Conservation (phyloP, 768 basidiomycete species). For the Lactarius sanguifluus region DNA sequence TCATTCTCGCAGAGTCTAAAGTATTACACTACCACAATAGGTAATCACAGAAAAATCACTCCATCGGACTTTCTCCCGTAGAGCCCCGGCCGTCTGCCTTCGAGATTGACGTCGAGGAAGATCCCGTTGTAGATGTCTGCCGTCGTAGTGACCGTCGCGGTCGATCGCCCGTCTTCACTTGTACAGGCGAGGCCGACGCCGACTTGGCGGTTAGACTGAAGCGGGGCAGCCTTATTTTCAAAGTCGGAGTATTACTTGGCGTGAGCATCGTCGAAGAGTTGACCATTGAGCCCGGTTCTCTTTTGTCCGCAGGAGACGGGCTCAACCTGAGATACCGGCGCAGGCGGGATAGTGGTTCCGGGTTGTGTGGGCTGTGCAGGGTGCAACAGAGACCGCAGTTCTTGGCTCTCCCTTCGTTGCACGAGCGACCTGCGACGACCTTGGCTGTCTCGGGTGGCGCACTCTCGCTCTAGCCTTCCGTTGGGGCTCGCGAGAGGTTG, state of each 20-base stretch:
- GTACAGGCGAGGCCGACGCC: conserved; percentile 20
- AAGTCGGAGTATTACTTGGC: conserved; percentile 13
- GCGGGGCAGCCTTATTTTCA: conserved; percentile 28
- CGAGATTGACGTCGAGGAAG: conserved; percentile 26
- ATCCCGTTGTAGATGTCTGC: conserved; percentile 25
- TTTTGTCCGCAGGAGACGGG: conserved; percentile 11
- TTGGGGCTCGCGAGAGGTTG: conserved; percentile 19
- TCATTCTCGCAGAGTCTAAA: conserved; percentile 12
- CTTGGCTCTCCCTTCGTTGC: conserved; percentile 13
- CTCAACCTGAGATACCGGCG: conserved; percentile 3
- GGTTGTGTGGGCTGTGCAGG: not conserved
- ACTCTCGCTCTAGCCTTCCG: conserved; percentile 15
- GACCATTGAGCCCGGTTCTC: conserved; percentile 2
- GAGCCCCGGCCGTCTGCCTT: conserved; percentile 23
- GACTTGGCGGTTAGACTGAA: conserved; percentile 21
- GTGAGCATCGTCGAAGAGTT: conserved; percentile 12
- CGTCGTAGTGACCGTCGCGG: conserved; percentile 26
- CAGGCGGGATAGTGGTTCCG: not conserved
- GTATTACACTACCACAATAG: not conserved
- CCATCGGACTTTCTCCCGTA: conserved; percentile 20
- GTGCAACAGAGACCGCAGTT: not conserved
- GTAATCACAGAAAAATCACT: conserved; percentile 14
- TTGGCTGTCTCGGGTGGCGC: conserved; percentile 21
- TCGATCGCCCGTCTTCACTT: conserved; percentile 15
- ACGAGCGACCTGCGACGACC: conserved; percentile 5